These are phyloP conservation scores for Acrodontium crateriforme DNA, from an alignment of 2,329 filamentous ascomycete genomes.

Conservation along the genomic window DNA sequence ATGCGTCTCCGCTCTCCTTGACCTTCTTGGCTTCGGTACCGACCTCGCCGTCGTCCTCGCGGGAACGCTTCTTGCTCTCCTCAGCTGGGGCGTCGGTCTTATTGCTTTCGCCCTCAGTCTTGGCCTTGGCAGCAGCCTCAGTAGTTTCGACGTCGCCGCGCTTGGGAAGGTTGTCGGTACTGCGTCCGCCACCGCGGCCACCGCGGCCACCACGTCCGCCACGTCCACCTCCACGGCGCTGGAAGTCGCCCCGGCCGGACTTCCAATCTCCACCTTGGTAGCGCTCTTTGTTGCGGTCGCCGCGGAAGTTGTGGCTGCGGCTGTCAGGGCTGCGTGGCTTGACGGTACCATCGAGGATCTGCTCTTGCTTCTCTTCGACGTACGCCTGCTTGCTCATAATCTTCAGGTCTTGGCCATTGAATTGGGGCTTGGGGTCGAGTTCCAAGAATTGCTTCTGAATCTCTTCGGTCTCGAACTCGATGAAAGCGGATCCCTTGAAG, in stretches of 20 bases:
- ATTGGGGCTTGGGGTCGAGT: slow-evolving; percentile 68
- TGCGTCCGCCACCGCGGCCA: slow-evolving; percentile 2
- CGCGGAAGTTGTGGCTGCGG: slow-evolving; percentile 25
- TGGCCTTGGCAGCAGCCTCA: slow-evolving; percentile 1
- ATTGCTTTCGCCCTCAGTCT: no score
- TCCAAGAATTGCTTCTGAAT: slow-evolving; percentile 66
- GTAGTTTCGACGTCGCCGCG: slow-evolving; percentile 1
- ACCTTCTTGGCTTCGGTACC: slow-evolving; percentile 5
- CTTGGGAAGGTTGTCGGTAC: not conserved
- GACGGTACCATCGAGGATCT: slow-evolving; percentile 30
- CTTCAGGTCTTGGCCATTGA: slow-evolving; percentile 63
- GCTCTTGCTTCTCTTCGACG: slow-evolving; percentile 39
- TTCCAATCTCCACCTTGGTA: not conserved
- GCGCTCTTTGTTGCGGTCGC: slow-evolving; percentile 6
- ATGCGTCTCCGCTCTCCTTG: slow-evolving; percentile 5
- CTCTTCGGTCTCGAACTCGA: slow-evolving; percentile 75
- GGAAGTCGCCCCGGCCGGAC: slow-evolving; percentile 10
- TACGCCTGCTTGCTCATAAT: slow-evolving; percentile 86
- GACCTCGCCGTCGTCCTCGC: slow-evolving; percentile 3
- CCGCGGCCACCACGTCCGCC: slow-evolving; percentile 4
- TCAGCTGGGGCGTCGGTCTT: slow-evolving; percentile 1
- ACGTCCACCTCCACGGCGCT: slow-evolving; percentile 3
- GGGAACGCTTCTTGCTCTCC: slow-evolving; percentile 4
- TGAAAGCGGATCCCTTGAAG: slow-evolving; percentile 96
- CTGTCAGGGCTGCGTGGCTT: slow-evolving; percentile 19